Base-by-base conservation (phyloP, 371 early-diverging fungal species). In the Neoconidiobolus thromboides region DNA sequence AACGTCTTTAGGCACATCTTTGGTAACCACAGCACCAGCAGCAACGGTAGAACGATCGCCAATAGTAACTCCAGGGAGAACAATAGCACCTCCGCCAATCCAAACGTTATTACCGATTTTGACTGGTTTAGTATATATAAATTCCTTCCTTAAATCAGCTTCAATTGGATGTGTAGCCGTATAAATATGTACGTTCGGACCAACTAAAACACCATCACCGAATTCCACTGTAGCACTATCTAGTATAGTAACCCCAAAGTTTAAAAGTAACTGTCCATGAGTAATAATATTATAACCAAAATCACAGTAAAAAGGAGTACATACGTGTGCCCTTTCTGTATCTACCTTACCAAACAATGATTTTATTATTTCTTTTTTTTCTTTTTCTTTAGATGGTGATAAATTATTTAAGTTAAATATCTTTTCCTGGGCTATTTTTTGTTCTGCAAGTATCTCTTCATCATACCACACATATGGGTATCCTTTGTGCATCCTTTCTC, bases 51-150 rank as follows among this genome's bases (percentile, higher is more conserved):
- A 68, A 38, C 84, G 79, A 43, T 83, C 70, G 0, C 93, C 93
- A 59, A 93, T 83, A 0, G 83, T 88, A 7, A 91, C 82, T 41
- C 91, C 91, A 2, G 89, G 85, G 62, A 78, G 70, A 54, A 93
- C 78, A 4, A 81, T 76, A 0, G 73, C 76, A 38, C 77, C 70
- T 26, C 85, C 87, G 5, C 87, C 87, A 46, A 86, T 62, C 87
- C 86, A 86, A 14, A 77, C 79, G 60, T 79, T 72, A 62, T 78
- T 71, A 36, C 84, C 85, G 53, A 87, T 86, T 62, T 66, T 59
- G 60, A 59, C 40, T 37, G 60, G 60, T 36, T 59, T 48, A 12
- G 60, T 49, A n/a, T 48, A 36, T 49, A 48, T 74, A 5, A 55
- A 10, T 3, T 65, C 67, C 15, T 48, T 60, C 60, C 81, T 66